Evolutionary conservation across 805 yeast genomes (phyloP), one percentile per base, ranked within the genome.

Genomic region (Wickerhamomyces alni): DNA sequence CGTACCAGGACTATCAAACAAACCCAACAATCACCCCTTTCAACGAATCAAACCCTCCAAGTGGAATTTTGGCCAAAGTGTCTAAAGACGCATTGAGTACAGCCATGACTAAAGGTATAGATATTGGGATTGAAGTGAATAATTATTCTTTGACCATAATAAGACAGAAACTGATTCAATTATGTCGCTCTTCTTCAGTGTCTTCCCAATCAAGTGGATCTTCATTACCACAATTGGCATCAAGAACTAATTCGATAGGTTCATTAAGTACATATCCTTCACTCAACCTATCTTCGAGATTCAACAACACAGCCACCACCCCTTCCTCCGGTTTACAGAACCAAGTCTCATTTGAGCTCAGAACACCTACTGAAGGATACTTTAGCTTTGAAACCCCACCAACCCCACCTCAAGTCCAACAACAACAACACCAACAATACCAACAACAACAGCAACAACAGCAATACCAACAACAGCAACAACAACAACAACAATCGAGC

Each of bases 21-120:
- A 76, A 72, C 49, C 87, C 88, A 7, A 73, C 76, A 26, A 65
- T 70, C 8, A 81, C 89, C 0, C 89, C 89, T 0, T 82, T 82
- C 52, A 80, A 80, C 46, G 72, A 75, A 15, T 55, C 66, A 31
- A 72, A 73, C 50, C 88, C 87, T 8, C 87, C 88, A 0, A 69
- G 80, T 1, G 87, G 87, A 1, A 69, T 82, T 4, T 66, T 80
- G 17, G 76, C 77, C 31, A 67, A 69, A 38, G 80, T 80, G 0
- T 74, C 85, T 7, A 78, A 77, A 49, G 68, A 74, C 32, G 70
- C 82, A 21, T 59, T 75, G 24, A 63, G 65, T 42, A 43, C 47
- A 35, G 67, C 72, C 0, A 50, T 58, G 24, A 51, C 42, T 5
- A 45, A 44, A 6, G 58, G 55, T 5, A 48, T 67, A 5, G 67